Conservation (phyloP, 2,329 filamentous ascomycete genomes). For the Coleophoma crateriformis region DNA sequence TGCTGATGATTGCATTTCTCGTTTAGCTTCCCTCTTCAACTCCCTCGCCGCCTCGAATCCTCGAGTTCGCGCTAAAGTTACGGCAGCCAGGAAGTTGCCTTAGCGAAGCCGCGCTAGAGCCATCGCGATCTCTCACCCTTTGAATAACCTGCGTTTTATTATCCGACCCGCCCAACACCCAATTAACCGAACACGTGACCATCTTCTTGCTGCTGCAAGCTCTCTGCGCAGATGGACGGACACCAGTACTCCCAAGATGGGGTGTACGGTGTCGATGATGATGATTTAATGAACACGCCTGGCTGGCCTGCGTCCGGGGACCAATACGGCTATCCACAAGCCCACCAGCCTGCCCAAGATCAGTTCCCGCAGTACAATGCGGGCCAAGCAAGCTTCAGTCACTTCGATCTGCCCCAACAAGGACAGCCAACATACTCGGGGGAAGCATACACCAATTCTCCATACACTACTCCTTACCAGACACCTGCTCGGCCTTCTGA, state of each 20-base stretch:
- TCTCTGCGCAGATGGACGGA: slow-evolving; percentile 15
- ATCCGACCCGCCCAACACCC: neutral
- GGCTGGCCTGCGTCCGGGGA: slow-evolving; percentile 16
- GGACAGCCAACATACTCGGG: slow-evolving; percentile 16
- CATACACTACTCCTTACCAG: slow-evolving; percentile 22
- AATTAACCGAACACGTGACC: too few species aligned
- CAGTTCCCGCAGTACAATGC: slow-evolving; percentile 15
- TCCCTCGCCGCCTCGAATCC: slow-evolving; percentile 1
- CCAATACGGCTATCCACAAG: slow-evolving; percentile 17
- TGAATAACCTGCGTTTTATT: neutral
- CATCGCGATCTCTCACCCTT: neutral
- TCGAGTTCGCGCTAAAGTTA: neutral
- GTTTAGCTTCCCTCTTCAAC: slow-evolving; percentile 19
- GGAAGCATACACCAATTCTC: slow-evolving; percentile 18
- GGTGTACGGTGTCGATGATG: slow-evolving; percentile 13
- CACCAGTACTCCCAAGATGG: slow-evolving; percentile 10
- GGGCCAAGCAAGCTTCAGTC: slow-evolving; percentile 14
- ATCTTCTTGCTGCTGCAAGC: too few species aligned
- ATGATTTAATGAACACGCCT: slow-evolving; percentile 20
- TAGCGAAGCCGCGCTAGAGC: neutral
- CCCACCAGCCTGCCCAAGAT: slow-evolving; percentile 9
- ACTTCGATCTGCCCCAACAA: slow-evolving; percentile 16
- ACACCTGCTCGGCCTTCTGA: slow-evolving; percentile 12
- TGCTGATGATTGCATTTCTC: too few species aligned
- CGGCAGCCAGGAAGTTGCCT: too few species aligned